These are phyloP conservation scores for Brassica juncea DNA, from an alignment of 345 rosid species.

Conservation along the genomic window DNA sequence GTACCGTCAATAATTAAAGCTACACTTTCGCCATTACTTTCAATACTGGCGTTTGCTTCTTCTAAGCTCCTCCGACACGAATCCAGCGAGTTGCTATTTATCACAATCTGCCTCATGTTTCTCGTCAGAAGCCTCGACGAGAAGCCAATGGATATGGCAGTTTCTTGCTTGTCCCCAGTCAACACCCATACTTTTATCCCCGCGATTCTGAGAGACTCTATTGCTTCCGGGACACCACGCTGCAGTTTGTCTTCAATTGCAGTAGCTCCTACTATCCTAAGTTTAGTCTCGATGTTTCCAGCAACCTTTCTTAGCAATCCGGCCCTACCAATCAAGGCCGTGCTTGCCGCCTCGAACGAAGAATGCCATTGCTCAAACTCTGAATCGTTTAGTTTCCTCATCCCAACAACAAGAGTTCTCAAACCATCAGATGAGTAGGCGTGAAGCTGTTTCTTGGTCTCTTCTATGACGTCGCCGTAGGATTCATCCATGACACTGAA, in stretches of 20 bases:
- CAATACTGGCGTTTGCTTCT: slow-evolving; percentile 59
- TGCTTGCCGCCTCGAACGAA: slow-evolving; percentile 81
- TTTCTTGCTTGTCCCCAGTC: slow-evolving; percentile 99
- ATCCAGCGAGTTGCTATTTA: slow-evolving; percentile 74
- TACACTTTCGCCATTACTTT: slow-evolving; percentile 45
- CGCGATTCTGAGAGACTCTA: slow-evolving; percentile 80
- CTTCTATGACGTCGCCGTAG: slow-evolving; percentile 42
- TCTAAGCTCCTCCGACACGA: slow-evolving; percentile 74
- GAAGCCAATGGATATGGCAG: slow-evolving; percentile 96
- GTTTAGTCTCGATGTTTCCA: slow-evolving; percentile 60
- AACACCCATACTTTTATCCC: slow-evolving; percentile 95
- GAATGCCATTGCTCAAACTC: slow-evolving; percentile 93
- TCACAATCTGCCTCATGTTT: slow-evolving; percentile 77
- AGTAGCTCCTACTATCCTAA: slow-evolving; percentile 79
- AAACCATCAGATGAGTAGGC: slow-evolving; percentile 78
- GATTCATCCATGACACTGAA: slow-evolving; percentile 66
- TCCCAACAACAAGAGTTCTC: slow-evolving; percentile 92
- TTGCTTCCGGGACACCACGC: slow-evolving; percentile 92
- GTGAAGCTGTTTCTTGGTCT: slow-evolving; percentile 72
- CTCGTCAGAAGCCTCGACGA: slow-evolving; percentile 89
- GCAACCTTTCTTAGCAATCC: slow-evolving; percentile 84
- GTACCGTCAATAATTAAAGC: slow-evolving; percentile 96
- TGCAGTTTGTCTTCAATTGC: slow-evolving; percentile 96
- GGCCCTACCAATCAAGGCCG: slow-evolving; percentile 82
- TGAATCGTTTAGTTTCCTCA: slow-evolving; percentile 71